Percentiles rank a stretch among this genome's conserved stretches.
Evolutionary conservation across 805 yeast species (phyloP).

Genomic region (Ogataea neopini): DNA sequence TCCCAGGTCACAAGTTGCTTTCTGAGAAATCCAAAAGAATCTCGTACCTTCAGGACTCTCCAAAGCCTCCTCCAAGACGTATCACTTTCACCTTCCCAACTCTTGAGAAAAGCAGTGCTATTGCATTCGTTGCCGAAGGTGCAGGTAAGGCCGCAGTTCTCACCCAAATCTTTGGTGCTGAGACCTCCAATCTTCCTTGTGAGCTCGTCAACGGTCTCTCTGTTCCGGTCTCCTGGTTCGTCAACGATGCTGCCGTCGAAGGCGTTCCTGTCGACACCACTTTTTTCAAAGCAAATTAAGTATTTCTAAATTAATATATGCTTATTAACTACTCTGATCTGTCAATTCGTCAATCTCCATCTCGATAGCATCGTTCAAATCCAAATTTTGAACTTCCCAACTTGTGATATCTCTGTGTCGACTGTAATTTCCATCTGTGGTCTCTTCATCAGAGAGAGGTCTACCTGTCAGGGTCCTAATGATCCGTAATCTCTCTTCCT

Average conservation of each 20-base stretch:
- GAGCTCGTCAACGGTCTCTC: constrained; percentile 66
- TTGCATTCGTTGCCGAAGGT: constrained; percentile 90
- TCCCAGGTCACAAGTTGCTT: constrained; percentile 79
- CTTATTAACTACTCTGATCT: constrained; percentile 12
- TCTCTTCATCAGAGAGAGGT: constrained; percentile 24
- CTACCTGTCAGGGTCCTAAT: constrained; percentile 61
- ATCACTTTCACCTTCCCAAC: constrained; percentile 86
- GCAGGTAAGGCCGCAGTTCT: constrained; percentile 75
- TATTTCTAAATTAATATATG: neutral
- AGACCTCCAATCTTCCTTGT: constrained; percentile 57
- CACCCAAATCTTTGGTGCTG: constrained; percentile 62
- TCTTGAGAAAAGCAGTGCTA: constrained; percentile 49
- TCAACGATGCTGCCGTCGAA: constrained; percentile 71
- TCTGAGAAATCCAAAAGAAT: constrained; percentile 53
- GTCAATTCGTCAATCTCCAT: constrained; percentile 23
- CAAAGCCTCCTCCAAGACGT: constrained; percentile 93
- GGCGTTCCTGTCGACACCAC: constrained; percentile 46
- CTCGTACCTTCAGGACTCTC: constrained; percentile 74
- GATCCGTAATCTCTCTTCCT: constrained; percentile 48
- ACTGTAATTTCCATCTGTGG: constrained; percentile 13
- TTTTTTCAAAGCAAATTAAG: constrained; percentile 4
- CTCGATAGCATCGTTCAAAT: constrained; percentile 29
- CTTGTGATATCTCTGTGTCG: constrained; percentile 12
- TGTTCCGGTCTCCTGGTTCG: constrained; percentile 76
- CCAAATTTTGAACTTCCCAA: constrained; percentile 34